Evolutionary conservation across 441 rosid genomes (phyloP), one percentile per base, ranked within the genome.

Genomic region (Brassica hybrid): DNA sequence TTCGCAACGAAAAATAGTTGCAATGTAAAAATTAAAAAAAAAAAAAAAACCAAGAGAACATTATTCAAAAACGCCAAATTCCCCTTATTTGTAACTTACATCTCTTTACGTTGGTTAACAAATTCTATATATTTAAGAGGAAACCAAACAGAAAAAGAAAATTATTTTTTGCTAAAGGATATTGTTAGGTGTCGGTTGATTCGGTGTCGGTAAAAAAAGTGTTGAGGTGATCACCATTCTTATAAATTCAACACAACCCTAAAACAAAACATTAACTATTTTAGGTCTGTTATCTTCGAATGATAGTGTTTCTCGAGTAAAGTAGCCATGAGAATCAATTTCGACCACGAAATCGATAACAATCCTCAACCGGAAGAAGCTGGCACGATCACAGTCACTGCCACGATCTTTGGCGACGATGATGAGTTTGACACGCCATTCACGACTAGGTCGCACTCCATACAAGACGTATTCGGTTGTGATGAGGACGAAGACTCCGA

Each of bases 321-420:
- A 61, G 41, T 30, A 61, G n/a, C 14, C 74, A 71, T 71, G 76
- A 50, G 14, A 17, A 2, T 1, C 9, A 2, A 3, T 23, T 18
- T 78, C 2, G 0, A 3, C 12, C 48, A 72, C 45, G 54, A 75
- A 6, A 60, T 73, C 19, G 11, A 2, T 11, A 23, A 12, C 17
- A 7, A 78, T 50, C 70, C 70, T 12, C 8, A 52, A 38, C 74
- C 38, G 62, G 69, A 73, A 3, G 52, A 52, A 21, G 74, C 1
- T 12, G 77, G 25, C 10, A 67, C 74, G 57, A 61, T 73, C 59
- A 67, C 2, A 52, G 2, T 78, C 50, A 25, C 1, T 3, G 70
- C 52, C 27, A 34, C 2, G 17, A 58, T 78, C 41, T 45, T 67
- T 14, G 77, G 59, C 30, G 72, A 34, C 25, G 1, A 23, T 23